Conservation (phyloP, 495 filamentous ascomycete species). For the Neurospora sp. region DNA sequence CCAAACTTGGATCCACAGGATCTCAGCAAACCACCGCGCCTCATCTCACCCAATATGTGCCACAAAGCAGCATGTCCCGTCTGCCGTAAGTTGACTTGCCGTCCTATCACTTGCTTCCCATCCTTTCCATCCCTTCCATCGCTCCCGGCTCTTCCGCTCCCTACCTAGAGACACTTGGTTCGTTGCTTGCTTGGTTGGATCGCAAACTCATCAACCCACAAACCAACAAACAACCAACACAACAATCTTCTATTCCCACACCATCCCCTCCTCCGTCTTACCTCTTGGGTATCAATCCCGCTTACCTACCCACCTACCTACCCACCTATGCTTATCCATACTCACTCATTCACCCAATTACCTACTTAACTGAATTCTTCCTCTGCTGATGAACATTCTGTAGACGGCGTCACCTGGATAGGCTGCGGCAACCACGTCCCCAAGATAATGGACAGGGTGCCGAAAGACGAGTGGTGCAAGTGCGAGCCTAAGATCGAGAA, state of each 20-base stretch:
- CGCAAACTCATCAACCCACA: background rate
- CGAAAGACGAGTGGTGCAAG: slow-evolving; percentile 50
- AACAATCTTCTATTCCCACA: background rate
- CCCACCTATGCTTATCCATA: no score
- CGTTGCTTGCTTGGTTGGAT: background rate
- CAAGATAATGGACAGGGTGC: slow-evolving; percentile 52
- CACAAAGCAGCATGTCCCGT: background rate
- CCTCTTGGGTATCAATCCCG: background rate
- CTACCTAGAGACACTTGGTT: background rate
- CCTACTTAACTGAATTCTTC: background rate
- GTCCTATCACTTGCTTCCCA: background rate
- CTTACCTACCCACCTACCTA: background rate
- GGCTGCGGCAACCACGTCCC: slow-evolving; percentile 65
- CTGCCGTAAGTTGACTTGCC: background rate
- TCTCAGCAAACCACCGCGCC: background rate
- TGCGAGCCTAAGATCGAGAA: slow-evolving; percentile 52
- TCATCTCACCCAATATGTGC: background rate
- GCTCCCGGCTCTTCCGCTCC: background rate
- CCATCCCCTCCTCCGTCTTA: background rate
- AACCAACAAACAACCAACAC: background rate
- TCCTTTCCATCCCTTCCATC: background rate
- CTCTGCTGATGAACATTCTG: background rate
- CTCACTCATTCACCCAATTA: background rate
- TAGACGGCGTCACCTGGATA: slow-evolving; percentile 59
- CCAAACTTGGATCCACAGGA: background rate